These are phyloP conservation scores for Sanghuangporus baumii DNA, from an alignment of 1,284 basidiomycete species.

Conservation along the genomic window DNA sequence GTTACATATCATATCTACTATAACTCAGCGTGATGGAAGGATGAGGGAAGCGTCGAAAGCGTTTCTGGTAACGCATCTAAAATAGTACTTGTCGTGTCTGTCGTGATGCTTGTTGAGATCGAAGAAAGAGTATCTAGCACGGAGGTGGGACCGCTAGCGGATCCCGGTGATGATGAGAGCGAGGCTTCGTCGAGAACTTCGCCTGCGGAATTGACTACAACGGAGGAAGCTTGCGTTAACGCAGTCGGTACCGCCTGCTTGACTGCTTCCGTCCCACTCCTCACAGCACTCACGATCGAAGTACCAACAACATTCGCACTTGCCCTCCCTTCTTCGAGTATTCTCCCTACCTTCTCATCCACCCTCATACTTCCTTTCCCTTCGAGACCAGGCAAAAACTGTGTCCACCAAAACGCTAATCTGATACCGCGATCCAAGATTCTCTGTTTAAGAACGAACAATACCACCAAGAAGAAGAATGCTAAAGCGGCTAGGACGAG, in stretches of 20 bases:
- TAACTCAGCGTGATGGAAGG: not conserved
- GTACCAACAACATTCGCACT: not conserved
- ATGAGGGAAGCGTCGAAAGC: not conserved
- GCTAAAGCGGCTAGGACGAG: slow-evolving; percentile 71
- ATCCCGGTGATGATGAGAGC: not conserved
- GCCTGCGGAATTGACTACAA: not conserved
- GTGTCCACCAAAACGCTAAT: slow-evolving; percentile 76
- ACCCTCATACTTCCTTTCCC: not conserved
- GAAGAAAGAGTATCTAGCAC: too few relatives aligned
- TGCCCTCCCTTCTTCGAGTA: not conserved
- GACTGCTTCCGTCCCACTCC: not conserved
- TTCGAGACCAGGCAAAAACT: slow-evolving; percentile 45
- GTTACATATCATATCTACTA: not conserved
- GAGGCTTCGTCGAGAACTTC: not conserved
- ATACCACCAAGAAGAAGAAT: slow-evolving; percentile 81
- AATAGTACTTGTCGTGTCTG: not conserved
- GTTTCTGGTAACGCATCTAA: not conserved
- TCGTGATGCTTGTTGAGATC: too few relatives aligned
- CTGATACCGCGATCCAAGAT: slow-evolving; percentile 69
- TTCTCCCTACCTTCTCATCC: not conserved
- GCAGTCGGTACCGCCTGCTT: not conserved
- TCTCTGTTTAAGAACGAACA: slow-evolving; percentile 83
- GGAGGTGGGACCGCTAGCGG: too few relatives aligned
- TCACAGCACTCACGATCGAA: not conserved
- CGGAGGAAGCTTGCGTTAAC: not conserved